Conservation (phyloP, 768 basidiomycete genomes). For the Lactarius pseudohatsudake region DNA sequence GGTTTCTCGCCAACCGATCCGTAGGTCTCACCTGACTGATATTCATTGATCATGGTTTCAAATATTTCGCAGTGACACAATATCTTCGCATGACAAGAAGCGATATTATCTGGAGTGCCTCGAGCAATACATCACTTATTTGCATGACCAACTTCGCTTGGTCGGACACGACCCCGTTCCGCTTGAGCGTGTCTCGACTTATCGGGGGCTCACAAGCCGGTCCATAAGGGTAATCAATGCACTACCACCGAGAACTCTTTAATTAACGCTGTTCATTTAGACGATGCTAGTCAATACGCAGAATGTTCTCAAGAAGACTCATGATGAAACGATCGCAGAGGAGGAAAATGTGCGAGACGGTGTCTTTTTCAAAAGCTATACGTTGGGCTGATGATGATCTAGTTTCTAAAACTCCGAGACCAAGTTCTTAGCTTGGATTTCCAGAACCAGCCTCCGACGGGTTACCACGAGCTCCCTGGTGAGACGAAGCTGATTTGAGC, state of each 20-base stretch:
- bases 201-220: slow-evolving; percentile 57
- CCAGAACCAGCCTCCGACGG: slow-evolving; percentile 10
- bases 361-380: neutral
- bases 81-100: slow-evolving; percentile 79
- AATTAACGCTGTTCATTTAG: slow-evolving; percentile 36
- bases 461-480: slow-evolving; percentile 12
- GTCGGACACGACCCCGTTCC: slow-evolving; percentile 47
- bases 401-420: slow-evolving; percentile 30
- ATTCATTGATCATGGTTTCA: slow-evolving; percentile 8
- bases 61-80: slow-evolving; percentile 52
- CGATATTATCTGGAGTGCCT: slow-evolving; percentile 70
- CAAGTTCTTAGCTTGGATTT: slow-evolving; percentile 22
- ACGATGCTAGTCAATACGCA: slow-evolving; percentile 74
- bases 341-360: slow-evolving; percentile 50
- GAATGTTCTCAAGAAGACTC: slow-evolving; percentile 49
- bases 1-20: slow-evolving; percentile 63
- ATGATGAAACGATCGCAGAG: slow-evolving; percentile 50
- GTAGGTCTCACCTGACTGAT: slow-evolving; percentile 39
- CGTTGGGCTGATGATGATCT: neutral
- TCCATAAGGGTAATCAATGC: slow-evolving; percentile 55
- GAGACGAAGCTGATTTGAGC: slow-evolving; percentile 18
- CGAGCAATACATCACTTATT: slow-evolving; percentile 66
- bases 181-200: slow-evolving; percentile 51
- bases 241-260: neutral
- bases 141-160: slow-evolving; percentile 60